Percentiles rank a stretch among this genome's conserved stretches.
These are phyloP conservation scores for Polyplosphaeria fusca DNA, from an alignment of 495 filamentous ascomycete species.

Conservation along the genomic window DNA sequence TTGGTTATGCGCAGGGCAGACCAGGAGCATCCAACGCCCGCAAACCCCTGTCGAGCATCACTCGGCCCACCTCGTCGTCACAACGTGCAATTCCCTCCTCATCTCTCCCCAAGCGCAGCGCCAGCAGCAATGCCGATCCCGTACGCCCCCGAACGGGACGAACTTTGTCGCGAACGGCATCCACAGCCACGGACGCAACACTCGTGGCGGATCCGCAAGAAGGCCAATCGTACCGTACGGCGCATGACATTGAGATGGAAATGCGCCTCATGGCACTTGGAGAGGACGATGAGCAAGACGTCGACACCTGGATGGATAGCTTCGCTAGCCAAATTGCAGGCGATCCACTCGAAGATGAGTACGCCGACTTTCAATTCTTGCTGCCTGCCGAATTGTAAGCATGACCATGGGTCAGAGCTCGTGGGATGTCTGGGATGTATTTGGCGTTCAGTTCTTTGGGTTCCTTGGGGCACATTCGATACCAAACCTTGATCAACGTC, in stretches of 20 bases:
- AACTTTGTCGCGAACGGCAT: constrained; percentile 24
- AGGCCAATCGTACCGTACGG: constrained; percentile 4
- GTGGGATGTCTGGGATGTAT: too few species aligned
- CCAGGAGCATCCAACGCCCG: constrained; percentile 52
- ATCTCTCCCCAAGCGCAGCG: constrained; percentile 10
- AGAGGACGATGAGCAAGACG: constrained; percentile 15
- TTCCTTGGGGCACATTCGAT: too few species aligned
- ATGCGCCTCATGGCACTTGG: constrained; percentile 1
- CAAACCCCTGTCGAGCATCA: constrained; percentile 35
- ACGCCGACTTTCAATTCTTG: constrained; percentile 18
- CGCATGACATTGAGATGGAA: constrained; percentile 20
- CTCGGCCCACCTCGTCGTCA: constrained; percentile 2
- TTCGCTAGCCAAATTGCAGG: constrained; percentile 10
- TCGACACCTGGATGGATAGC: constrained; percentile 20
- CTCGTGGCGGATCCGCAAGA: constrained; percentile 19
- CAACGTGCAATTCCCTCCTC: constrained; percentile 6
- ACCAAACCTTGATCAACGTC: too few species aligned
- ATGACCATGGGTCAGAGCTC: too few species aligned
- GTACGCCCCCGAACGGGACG: neutral
- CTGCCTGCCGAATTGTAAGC: constrained; percentile 23
- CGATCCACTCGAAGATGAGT: constrained; percentile 21
- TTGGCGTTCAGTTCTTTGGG: too few species aligned
- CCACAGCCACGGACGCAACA: constrained; percentile 19
- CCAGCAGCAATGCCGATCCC: neutral
- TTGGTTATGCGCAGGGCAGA: constrained; percentile 78